Evolutionary conservation across 768 basidiomycete species (phyloP).

Genomic region (Vishniacozyma victoriae): DNA sequence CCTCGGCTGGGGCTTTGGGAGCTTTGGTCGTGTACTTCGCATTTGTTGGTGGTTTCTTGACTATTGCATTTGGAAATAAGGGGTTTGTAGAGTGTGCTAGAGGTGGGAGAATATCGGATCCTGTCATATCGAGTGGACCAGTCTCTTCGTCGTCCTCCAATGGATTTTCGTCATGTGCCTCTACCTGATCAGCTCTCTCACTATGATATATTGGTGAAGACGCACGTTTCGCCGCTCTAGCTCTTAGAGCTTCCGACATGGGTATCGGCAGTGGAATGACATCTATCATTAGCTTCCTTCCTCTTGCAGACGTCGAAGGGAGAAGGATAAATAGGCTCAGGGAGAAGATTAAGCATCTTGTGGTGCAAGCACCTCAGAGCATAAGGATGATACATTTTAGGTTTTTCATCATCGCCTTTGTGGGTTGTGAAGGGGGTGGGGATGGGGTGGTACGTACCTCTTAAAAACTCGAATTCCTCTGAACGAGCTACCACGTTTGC

Average conservation of each 20-base stretch:
- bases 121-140: constrained; percentile 1
- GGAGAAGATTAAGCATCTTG: constrained; percentile 12
- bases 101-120: constrained; percentile 27
- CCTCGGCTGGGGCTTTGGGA: too few relatives aligned
- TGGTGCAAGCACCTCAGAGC: not conserved
- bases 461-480: constrained; percentile 42
- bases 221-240: constrained; percentile 28
- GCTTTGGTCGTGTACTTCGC: too few relatives aligned
- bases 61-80: constrained; percentile 35
- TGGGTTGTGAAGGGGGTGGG: not conserved
- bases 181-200: constrained; percentile 9
- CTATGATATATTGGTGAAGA: not conserved
- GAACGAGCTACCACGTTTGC: constrained; percentile 36
- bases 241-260: constrained; percentile 37
- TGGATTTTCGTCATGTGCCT: constrained; percentile 25
- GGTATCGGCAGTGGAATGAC: constrained; percentile 40
- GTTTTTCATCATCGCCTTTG: not conserved
- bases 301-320: not conserved
- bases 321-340: constrained; percentile 23
- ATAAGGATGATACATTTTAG: not conserved
- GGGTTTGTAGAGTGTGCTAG: constrained; percentile 35
- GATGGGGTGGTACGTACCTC: constrained; percentile 25
- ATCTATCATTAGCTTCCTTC: constrained; percentile 20
- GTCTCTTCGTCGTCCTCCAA: constrained; percentile 10
- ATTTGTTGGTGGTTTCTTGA: constrained; percentile 34